Percentiles rank a stretch among this genome's conserved stretches.
Evolutionary conservation across 129 eudicot species (phyloP).

Genomic region (Centella asiatica): DNA sequence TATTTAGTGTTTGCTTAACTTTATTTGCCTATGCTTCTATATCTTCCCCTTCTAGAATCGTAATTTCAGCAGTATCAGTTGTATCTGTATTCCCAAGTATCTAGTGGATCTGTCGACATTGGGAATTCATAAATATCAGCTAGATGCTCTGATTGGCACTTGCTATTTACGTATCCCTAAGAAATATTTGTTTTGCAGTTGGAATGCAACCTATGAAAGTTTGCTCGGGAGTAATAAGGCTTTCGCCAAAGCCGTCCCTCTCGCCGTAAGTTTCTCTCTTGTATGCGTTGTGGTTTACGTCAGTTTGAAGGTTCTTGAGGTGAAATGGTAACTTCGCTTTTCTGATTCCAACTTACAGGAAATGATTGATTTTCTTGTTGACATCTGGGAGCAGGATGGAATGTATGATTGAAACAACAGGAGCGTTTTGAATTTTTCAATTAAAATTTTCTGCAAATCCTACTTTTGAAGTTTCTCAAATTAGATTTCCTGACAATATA

Average conservation of each 20-base stretch:
- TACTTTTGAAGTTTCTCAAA: no score
- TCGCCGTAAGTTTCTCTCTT: slow-evolving; percentile 40
- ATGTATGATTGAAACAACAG: slow-evolving; percentile 56
- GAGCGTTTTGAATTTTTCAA: neutral
- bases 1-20: no score
- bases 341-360: slow-evolving; percentile 36
- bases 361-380: slow-evolving; percentile 77
- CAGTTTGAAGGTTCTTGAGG: neutral
- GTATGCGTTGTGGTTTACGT: neutral
- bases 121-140: no score
- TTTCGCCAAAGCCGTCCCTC: slow-evolving; percentile 53
- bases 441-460: neutral
- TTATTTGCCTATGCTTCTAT: no score
- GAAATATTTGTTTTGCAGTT: slow-evolving; percentile 36
- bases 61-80: no score
- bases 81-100: no score
- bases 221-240: slow-evolving; percentile 71
- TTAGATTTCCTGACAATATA: no score
- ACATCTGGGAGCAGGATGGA: slow-evolving; percentile 86
- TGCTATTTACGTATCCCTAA: slow-evolving; percentile 2
- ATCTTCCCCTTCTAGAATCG: no score
- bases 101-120: no score
- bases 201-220: slow-evolving; percentile 62
- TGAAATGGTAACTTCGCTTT: neutral
- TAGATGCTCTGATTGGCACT: no score